Percentiles rank a stretch among this genome's conserved stretches.
Conservation (phyloP, 805 yeast species). For the Lachancea dasiensis region DNA sequence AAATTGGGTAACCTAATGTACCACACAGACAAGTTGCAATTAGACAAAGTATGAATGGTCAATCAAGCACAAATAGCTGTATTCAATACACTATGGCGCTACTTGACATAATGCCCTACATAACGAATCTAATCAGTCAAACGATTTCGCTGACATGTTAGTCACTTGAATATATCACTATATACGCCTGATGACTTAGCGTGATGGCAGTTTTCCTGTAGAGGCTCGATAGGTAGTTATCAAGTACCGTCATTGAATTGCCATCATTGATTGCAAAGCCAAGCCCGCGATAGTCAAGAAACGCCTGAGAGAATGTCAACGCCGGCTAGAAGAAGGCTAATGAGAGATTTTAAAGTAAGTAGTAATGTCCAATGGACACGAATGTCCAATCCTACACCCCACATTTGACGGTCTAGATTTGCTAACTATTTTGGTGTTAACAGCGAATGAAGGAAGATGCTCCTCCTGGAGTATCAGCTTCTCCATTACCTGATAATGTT, state of each 20-base stretch:
- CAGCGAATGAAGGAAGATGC: slow-evolving; percentile 96
- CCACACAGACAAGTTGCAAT: slow-evolving; percentile 53
- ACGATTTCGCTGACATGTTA: no score
- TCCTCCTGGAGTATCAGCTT: slow-evolving; percentile 96
- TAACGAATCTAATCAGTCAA: no score
- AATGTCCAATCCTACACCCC: no score
- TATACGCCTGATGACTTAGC: no score
- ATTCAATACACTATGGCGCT: no score
- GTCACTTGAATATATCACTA: no score
- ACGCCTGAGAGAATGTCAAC: slow-evolving; percentile 66
- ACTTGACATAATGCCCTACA: not conserved
- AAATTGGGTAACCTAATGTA: slow-evolving; percentile 74
- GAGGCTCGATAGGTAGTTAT: not conserved
- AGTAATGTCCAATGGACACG: not conserved
- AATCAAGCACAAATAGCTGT: not conserved
- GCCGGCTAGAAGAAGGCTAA: slow-evolving; percentile 96
- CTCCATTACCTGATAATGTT: slow-evolving; percentile 94
- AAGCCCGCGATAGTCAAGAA: not conserved
- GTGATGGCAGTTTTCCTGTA: no score
- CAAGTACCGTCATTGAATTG: no score
- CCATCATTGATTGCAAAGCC: not conserved
- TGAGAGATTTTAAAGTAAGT: slow-evolving; percentile 92
- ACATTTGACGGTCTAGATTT: not conserved
- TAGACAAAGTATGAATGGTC: slow-evolving; percentile 56
- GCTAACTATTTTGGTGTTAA: not conserved